phyloP scores from a whole-genome alignment of 345 rosid genomes.

The Camelina neglecta region DNA sequence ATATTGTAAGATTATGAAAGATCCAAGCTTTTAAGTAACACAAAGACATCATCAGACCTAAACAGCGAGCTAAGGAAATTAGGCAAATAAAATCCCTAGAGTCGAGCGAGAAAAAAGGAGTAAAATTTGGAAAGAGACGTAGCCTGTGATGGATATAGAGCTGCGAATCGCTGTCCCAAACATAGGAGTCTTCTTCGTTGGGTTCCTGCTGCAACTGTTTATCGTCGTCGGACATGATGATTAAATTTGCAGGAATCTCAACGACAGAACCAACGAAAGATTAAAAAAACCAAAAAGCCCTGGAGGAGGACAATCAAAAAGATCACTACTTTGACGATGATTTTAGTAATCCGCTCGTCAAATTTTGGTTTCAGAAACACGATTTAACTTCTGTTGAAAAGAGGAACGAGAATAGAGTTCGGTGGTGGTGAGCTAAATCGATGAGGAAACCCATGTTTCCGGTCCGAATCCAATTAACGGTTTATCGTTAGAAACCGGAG shows the following conservation, averaged over 20 bases:
- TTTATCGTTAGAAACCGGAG: no score
- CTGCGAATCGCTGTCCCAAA: conserved; percentile 70
- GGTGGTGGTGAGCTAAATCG: no score
- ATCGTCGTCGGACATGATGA: conserved; percentile 36
- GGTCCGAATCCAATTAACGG: no score
- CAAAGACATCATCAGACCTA: neutral
- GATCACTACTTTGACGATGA: neutral
- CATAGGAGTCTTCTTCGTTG: conserved; percentile 53
- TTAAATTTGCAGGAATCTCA: neutral
- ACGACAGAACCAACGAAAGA: conserved; percentile 6
- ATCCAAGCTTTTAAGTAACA: neutral
- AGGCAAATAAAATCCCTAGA: neutral
- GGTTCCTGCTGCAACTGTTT: conserved; percentile 47
- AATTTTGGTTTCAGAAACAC: neutral
- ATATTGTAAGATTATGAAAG: neutral
- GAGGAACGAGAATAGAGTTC: neutral
- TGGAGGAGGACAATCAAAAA: neutral
- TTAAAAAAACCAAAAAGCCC: neutral
- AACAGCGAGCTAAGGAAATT: neutral
- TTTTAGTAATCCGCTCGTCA: neutral
- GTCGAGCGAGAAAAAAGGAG: neutral
- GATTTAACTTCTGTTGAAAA: neutral
- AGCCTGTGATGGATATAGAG: conserved; percentile 81
- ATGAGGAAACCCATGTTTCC: no score
- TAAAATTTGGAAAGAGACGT: conserved; percentile 31